A percentile compares a stretch with the other conserved stretches of the same genome.
These are phyloP conservation scores for Aspergillus heteromorphus DNA, from an alignment of 495 filamentous ascomycete species.

Conservation along the genomic window DNA sequence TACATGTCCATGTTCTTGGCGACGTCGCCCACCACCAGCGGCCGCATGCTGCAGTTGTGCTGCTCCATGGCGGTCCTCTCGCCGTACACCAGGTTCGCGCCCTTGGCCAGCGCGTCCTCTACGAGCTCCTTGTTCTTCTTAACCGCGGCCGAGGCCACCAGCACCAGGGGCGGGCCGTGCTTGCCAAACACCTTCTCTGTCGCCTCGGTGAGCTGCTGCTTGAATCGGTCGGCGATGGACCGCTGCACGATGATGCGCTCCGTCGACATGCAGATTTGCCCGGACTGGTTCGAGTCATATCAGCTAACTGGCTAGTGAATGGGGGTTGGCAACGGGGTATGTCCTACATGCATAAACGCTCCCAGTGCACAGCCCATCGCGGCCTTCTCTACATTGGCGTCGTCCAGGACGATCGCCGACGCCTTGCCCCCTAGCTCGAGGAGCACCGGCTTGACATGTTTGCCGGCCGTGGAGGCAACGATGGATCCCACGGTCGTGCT, in stretches of 20 bases:
- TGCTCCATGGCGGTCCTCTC: slow-evolving; percentile 44
- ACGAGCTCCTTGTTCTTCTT: slow-evolving; percentile 65
- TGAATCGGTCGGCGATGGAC: slow-evolving; percentile 60
- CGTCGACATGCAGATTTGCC: slow-evolving; percentile 90
- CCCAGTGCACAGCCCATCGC: slow-evolving; percentile 47
- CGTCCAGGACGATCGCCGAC: slow-evolving; percentile 52
- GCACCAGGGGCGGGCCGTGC: slow-evolving; percentile 46
- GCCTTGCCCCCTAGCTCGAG: slow-evolving; percentile 61
- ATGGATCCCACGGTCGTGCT: slow-evolving; percentile 52
- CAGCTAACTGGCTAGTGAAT: too few species aligned
- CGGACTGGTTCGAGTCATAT: slow-evolving; percentile 38
- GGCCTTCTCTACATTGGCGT: slow-evolving; percentile 53
- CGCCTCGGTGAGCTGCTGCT: slow-evolving; percentile 44
- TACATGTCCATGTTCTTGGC: slow-evolving; percentile 80
- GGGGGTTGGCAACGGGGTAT: not conserved
- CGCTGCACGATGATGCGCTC: slow-evolving; percentile 83
- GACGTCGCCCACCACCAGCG: slow-evolving; percentile 65
- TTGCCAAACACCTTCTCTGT: slow-evolving; percentile 45
- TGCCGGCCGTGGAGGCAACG: slow-evolving; percentile 50
- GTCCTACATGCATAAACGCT: slow-evolving; percentile 47
- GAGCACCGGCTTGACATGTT: slow-evolving; percentile 53
- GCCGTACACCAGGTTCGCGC: slow-evolving; percentile 62
- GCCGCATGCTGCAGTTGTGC: slow-evolving; percentile 55
- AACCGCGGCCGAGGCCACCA: slow-evolving; percentile 57
- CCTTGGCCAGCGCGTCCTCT: slow-evolving; percentile 59